A percentile compares a stretch with the other conserved stretches of the same genome.
These are phyloP conservation scores for Colletotrichum nymphaeae DNA, from an alignment of 2,329 filamentous ascomycete species.

Conservation along the genomic window DNA sequence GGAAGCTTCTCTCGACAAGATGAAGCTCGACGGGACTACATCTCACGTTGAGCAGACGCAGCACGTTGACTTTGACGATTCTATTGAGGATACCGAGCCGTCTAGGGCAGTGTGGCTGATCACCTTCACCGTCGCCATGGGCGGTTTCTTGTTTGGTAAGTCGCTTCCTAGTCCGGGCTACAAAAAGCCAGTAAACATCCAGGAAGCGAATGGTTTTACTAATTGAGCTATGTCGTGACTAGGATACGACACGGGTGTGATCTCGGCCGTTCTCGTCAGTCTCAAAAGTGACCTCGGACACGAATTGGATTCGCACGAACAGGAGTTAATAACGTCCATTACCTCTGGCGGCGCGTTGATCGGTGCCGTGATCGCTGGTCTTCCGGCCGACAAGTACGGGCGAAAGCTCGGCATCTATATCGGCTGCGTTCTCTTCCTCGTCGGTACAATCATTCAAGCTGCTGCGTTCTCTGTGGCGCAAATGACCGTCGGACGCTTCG, in stretches of 20 bases:
- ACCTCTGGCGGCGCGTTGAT: conserved; percentile 60
- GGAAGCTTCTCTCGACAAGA: conserved; percentile 9
- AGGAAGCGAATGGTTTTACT: no score
- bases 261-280: conserved; percentile 58
- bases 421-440: conserved; percentile 52
- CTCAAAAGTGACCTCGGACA: conserved; percentile 53
- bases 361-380: conserved; percentile 52
- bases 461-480: conserved; percentile 51
- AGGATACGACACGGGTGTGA: conserved; percentile 62
- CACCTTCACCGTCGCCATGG: conserved; percentile 42
- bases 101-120: conserved; percentile 42
- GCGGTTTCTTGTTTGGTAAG: conserved; percentile 42
- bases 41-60: conserved; percentile 33
- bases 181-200: no score
- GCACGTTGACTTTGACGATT: conserved; percentile 38
- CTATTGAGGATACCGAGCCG: conserved; percentile 41
- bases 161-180: background rate
- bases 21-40: conserved; percentile 1
- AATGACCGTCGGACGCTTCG: conserved; percentile 55
- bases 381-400: conserved; percentile 51
- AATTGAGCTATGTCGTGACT: background rate
- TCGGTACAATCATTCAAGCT: conserved; percentile 50
- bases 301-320: conserved; percentile 53
- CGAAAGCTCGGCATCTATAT: conserved; percentile 54
- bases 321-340: conserved; percentile 64